These are phyloP conservation scores for Cucumis melo DNA, from an alignment of 306 rosid genomes.

Conservation along the genomic window DNA sequence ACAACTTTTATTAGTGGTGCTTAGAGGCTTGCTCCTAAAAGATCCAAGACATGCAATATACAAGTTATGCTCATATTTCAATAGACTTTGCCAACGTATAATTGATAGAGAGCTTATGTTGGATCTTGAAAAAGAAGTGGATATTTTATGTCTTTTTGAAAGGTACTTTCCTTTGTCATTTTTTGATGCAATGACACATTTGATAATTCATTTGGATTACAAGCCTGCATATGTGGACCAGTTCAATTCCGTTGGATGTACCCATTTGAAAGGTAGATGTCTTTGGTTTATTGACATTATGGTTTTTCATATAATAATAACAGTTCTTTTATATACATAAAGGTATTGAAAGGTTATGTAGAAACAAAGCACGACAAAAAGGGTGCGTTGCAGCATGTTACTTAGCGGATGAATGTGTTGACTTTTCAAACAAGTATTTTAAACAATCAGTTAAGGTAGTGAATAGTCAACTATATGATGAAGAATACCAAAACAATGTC, in stretches of 20 bases:
- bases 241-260: neutral
- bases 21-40: too few relatives aligned
- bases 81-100: too few relatives aligned
- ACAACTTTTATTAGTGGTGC: too few relatives aligned
- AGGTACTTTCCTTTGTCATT: neutral
- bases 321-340: neutral
- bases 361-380: neutral
- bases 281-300: neutral
- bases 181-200: neutral
- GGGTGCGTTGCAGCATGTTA: neutral
- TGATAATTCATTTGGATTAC: neutral
- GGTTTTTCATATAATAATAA: neutral
- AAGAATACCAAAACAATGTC: too few relatives aligned
- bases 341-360: neutral
- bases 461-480: too few relatives aligned
- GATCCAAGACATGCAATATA: too few relatives aligned
- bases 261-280: neutral
- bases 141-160: too few relatives aligned
- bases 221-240: neutral
- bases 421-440: neutral
- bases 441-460: too few relatives aligned
- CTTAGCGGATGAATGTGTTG: too few relatives aligned
- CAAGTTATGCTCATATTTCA: too few relatives aligned
- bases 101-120: too few relatives aligned
- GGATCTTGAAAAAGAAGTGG: neutral